Conservation (phyloP, 1,284 basidiomycete species). For the Chondrostereum purpureum region DNA sequence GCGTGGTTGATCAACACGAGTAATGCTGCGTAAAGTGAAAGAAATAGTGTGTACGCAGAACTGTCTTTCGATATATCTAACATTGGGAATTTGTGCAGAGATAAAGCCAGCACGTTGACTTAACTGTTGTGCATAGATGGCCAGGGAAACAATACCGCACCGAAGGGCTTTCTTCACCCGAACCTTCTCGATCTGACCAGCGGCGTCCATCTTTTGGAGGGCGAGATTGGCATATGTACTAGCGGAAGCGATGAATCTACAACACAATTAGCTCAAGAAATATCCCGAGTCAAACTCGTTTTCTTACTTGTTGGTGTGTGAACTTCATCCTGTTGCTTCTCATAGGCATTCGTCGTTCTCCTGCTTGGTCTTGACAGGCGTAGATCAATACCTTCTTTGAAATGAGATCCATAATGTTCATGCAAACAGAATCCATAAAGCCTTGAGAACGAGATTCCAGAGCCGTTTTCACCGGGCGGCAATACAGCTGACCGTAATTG, state of each 20-base stretch:
- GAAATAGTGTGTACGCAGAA: too few species aligned
- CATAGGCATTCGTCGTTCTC: constrained; percentile 99
- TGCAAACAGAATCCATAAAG: constrained; percentile 97
- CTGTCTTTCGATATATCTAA: too few species aligned
- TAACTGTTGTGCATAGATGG: too few species aligned
- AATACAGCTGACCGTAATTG: constrained; percentile 96
- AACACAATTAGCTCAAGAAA: constrained; percentile 4
- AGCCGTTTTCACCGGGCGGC: constrained; percentile 96
- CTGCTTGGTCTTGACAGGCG: constrained; percentile 88
- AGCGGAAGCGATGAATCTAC: constrained; percentile 92
- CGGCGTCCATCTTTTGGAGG: constrained; percentile 99
- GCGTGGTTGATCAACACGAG: too few species aligned
- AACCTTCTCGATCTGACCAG: constrained; percentile 90
- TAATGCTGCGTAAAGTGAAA: too few species aligned
- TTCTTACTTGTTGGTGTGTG: constrained; percentile 97
- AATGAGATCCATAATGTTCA: constrained; percentile 97
- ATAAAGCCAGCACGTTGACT: too few species aligned
- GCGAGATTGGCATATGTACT: constrained; percentile 99
- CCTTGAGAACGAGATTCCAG: constrained; percentile 97
- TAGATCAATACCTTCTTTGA: constrained; percentile 83
- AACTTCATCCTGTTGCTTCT: constrained; percentile 98
- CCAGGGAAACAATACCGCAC: constrained; percentile 19
- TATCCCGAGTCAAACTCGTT: constrained; percentile 22
- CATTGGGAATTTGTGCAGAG: too few species aligned
- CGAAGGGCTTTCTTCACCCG: constrained; percentile 67